Evolutionary conservation across 768 basidiomycete genomes (phyloP).

Genomic region (Chalciporus piperatus): DNA sequence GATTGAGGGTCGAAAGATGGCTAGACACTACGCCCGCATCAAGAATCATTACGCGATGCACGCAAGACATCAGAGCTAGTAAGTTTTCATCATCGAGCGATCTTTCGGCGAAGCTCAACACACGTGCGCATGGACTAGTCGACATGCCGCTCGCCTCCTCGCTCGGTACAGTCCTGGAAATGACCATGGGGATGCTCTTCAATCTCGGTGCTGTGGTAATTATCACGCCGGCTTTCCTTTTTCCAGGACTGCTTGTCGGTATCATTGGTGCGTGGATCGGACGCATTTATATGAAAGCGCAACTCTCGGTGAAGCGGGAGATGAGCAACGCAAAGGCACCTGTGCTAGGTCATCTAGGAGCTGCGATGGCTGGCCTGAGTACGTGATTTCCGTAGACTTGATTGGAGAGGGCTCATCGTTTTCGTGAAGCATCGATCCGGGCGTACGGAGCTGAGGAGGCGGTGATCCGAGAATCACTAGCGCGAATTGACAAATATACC

Average conservation of each 20-base stretch:
- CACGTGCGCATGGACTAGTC: slow-evolving; percentile 16
- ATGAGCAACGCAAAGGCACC: slow-evolving; percentile 51
- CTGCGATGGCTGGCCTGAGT: slow-evolving; percentile 51
- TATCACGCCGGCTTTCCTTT: slow-evolving; percentile 38
- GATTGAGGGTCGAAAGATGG: slow-evolving; percentile 38
- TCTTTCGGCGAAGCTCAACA: too few relatives aligned
- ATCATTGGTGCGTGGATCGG: slow-evolving; percentile 43
- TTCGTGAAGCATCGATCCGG: slow-evolving; percentile 40
- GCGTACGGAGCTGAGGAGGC: slow-evolving; percentile 52
- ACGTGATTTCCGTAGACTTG: slow-evolving; percentile 16
- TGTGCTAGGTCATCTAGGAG: slow-evolving; percentile 49
- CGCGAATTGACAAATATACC: slow-evolving; percentile 48
- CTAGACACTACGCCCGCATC: slow-evolving; percentile 49
- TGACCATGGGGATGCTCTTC: slow-evolving; percentile 32
- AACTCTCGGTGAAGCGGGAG: slow-evolving; percentile 55
- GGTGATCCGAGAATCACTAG: slow-evolving; percentile 41
- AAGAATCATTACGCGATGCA: slow-evolving; percentile 25
- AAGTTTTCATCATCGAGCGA: not conserved
- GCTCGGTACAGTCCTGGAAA: slow-evolving; percentile 29
- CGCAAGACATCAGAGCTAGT: slow-evolving; percentile 50
- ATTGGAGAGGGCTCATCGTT: not conserved
- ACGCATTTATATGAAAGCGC: slow-evolving; percentile 52
- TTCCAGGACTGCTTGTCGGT: slow-evolving; percentile 36
- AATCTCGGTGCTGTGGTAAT: slow-evolving; percentile 37
- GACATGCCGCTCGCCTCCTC: slow-evolving; percentile 32